phyloP scores from a whole-genome alignment of 176 grass and related monocot species.

The Oryza coarctata region DNA sequence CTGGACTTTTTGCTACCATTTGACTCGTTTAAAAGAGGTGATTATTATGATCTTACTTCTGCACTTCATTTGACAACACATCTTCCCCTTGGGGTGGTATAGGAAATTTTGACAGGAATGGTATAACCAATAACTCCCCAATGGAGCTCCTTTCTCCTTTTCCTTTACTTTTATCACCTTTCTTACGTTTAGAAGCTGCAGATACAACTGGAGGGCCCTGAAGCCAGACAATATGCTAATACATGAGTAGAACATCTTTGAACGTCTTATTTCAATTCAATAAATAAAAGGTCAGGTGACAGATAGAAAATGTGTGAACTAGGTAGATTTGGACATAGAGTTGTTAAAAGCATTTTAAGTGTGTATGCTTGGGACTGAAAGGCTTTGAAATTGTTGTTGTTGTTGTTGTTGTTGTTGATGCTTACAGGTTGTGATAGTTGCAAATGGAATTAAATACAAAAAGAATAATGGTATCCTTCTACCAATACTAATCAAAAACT shows the following conservation, averaged over 20 bases:
- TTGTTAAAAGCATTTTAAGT: conserved; percentile 19
- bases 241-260: not conserved
- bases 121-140: conserved; percentile 77
- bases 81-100: conserved; percentile 67
- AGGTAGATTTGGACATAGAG: not conserved
- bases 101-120: conserved; percentile 89
- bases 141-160: conserved; percentile 75
- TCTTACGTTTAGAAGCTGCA: conserved; percentile 82
- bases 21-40: conserved; percentile 1
- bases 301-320: conserved; percentile 14
- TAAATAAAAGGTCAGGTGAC: not conserved
- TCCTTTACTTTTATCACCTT: conserved; percentile 83
- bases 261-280: not conserved
- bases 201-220: conserved; percentile 77
- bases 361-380: not conserved
- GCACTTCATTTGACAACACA: conserved; percentile 58
- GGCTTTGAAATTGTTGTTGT: no score
- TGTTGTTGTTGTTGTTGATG: no score
- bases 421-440: conserved; percentile 6
- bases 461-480: no score
- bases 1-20: not conserved
- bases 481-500: not conserved
- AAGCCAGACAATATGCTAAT: conserved; percentile 13
- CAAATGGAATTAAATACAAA: not conserved
- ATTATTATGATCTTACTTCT: conserved; percentile 54